Evolutionary conservation across 1,284 basidiomycete species (phyloP), one percentile per base, ranked within the genome.

Genomic region (Entoloma clypeatum): DNA sequence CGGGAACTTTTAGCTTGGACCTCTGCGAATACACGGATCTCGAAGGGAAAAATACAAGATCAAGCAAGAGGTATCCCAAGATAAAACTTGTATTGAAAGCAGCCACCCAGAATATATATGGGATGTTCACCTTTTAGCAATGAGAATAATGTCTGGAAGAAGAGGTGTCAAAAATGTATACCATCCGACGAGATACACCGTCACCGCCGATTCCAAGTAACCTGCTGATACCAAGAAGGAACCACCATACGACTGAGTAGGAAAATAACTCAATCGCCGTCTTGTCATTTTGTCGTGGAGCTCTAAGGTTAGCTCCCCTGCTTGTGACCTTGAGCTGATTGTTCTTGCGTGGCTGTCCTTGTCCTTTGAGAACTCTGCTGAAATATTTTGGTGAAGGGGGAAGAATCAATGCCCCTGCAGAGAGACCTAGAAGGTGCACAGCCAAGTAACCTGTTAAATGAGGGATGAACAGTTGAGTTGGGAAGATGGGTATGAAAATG

Each of bases 41-140:
- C 34, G 66, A 64, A 9, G 79, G 72, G 57, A 82, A 83, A 56
- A 87, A 81, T 30, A 71, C 53, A 37, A 84, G 70, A 55, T 95
- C 90, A 22, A 97, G 65, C 14, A 82, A 49, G 34, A 93, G 70
- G 61, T 97, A 96, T 2, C 78, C 80, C 7, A 92, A 71, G 14
- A 98, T 67, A 65, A 94, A 93, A 2, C 81, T 75, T 0, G 86
- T 82, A 62, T 98, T 99, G 77, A 83, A 96, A 1, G 92, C 93
- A 0, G 78, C 76, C 5, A 88, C 78, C 92, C 93, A 98, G 17
- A 93, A 62, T 28, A 95, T 81, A 61, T 99, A 99, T 2, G 85
- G 74, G 17, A 92, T 54, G 56, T 99, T 98, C 32, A 85, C 86
- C 91, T 94, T 51, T 2, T 13, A 7, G 22, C 16, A 16, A 22